These are phyloP conservation scores for Begonia fuchsioides DNA, from an alignment of 306 rosid genomes.

Conservation along the genomic window DNA sequence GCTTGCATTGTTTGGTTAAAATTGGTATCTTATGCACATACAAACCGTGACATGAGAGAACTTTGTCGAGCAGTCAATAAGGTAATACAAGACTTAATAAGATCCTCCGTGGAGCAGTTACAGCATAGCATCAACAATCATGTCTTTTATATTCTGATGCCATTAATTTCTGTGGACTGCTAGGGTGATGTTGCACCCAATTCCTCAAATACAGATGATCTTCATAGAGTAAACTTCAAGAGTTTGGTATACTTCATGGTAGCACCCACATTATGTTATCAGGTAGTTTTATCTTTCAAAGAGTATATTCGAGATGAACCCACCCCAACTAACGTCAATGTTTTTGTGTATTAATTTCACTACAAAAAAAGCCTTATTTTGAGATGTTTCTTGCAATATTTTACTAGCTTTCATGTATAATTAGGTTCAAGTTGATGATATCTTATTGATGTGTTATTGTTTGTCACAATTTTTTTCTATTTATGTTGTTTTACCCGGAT, in stretches of 20 bases:
- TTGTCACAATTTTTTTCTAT: too few relatives aligned
- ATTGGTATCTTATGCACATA: conserved; percentile 77
- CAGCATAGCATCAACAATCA: too few relatives aligned
- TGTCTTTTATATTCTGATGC: conserved; percentile 1
- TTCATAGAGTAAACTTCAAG: conserved; percentile 44
- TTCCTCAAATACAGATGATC: conserved; percentile 26
- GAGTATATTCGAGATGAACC: too few relatives aligned
- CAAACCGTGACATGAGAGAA: conserved; percentile 66
- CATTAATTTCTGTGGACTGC: conserved; percentile 12
- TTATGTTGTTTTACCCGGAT: too few relatives aligned
- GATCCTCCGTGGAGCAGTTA: too few relatives aligned
- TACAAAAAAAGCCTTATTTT: too few relatives aligned
- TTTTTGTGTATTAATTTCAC: too few relatives aligned
- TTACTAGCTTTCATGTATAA: too few relatives aligned
- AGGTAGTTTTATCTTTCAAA: conserved; percentile 29
- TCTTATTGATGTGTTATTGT: too few relatives aligned
- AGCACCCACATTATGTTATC: conserved; percentile 96
- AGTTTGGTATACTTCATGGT: conserved; percentile 81
- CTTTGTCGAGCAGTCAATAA: conserved; percentile 35
- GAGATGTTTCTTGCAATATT: too few relatives aligned
- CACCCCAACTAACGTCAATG: too few relatives aligned
- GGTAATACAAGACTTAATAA: conserved; percentile 33
- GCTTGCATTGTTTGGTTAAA: conserved; percentile 82
- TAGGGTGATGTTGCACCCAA: conserved; percentile 48
- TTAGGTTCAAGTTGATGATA: too few relatives aligned